A percentile compares a stretch with the other conserved stretches of the same genome.
phyloP scores from a whole-genome alignment of 73 alveolate species.

The Breviolum minutum region DNA sequence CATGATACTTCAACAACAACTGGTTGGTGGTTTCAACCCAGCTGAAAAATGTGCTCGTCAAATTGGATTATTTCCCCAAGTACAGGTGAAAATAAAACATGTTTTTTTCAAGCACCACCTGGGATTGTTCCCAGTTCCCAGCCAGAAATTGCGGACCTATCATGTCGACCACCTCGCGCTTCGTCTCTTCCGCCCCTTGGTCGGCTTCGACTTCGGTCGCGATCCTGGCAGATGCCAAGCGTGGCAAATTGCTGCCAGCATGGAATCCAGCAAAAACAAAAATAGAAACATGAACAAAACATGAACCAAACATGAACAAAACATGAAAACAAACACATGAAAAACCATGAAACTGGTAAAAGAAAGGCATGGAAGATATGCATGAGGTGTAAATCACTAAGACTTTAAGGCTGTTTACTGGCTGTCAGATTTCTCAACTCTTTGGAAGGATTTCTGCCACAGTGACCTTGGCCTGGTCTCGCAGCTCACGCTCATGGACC shows the following conservation, averaged over 20 bases:
- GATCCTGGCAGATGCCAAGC: not conserved
- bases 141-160: not conserved
- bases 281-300: not conserved
- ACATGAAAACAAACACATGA: not conserved
- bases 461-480: slow-evolving; percentile 8
- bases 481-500: slow-evolving; percentile 47
- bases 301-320: not conserved
- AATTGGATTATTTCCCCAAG: no score
- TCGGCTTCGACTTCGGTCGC: slow-evolving; percentile 51
- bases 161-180: slow-evolving; percentile 64
- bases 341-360: no score
- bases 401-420: no score
- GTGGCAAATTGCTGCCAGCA: not conserved
- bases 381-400: no score
- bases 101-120: not conserved
- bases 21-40: no score
- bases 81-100: no score
- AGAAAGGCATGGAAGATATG: no score
- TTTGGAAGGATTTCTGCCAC: no score
- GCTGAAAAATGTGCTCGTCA: no score
- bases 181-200: slow-evolving; percentile 51
- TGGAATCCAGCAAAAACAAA: not conserved
- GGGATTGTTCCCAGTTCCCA: not conserved
- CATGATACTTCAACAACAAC: not conserved
- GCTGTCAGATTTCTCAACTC: no score